Evolutionary conservation across 2,329 filamentous ascomycete genomes (phyloP), one percentile per base, ranked within the genome.

Genomic region (Cladosporium phlei): DNA sequence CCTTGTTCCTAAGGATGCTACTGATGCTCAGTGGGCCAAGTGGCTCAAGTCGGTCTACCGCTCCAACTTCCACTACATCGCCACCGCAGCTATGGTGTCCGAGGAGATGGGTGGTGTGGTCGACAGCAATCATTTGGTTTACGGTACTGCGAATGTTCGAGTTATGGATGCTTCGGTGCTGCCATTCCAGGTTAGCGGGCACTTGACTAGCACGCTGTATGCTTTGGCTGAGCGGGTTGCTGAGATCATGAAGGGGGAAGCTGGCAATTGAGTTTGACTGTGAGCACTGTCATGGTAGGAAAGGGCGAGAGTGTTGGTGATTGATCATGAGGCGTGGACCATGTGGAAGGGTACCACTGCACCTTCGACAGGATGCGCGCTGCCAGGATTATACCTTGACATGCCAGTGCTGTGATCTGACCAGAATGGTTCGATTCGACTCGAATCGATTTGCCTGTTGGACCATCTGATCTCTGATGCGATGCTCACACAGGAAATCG

Each of bases 111-210:
- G 47, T 12, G 55, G 55, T 8, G 59, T 61, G 3, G 55, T 62
- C 2, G 57, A 59, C 35, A 47, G 43, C 2, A 49, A 53, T 29
- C 42, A 57, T 6, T 53, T 46, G 35, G 55, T 62, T 7, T 48
- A 56, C 28, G 59, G 57, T 4, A 51, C 57, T 1, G 33, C 53
- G 19, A 51, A 53, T 4, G 28, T 62, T 34, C 49, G 60, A 14
- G 54, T 61, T 7, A 51, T 59, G 11, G 59, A 61, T 51, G 58
- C 59, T 11, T 59, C 57, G 37, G 61, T 63, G n/a, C 54, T 63
- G 52, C 53, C 59, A 3, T 46, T 59, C 11, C 50, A 47, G 24
- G 21, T 51, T 11, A 47, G 46, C 9, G 55, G 48, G 9, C 56
- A 60, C 50, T 48, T 50, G 5, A 53, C 52, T 32, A 57, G 50